phyloP scores from a whole-genome alignment of 345 rosid species.

The Odontarrhena argentea region DNA sequence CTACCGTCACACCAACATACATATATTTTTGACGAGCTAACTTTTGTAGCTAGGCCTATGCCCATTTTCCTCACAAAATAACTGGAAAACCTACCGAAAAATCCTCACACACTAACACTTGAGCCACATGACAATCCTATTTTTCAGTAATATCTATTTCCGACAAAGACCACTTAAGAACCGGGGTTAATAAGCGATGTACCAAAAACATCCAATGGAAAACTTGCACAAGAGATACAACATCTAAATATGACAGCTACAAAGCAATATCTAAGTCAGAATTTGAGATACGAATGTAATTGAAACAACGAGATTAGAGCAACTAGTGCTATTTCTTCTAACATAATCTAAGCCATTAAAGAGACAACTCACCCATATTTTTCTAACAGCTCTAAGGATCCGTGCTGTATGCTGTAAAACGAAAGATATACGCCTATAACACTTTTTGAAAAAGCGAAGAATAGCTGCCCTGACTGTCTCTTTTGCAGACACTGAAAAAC shows the following conservation, averaged over 20 bases:
- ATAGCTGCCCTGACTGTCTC: conserved; percentile 74
- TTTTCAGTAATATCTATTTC: conserved; percentile 3
- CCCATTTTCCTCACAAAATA: conserved; percentile 11
- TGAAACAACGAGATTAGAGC: conserved; percentile 23
- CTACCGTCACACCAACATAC: conserved; percentile 20
- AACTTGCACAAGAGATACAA: conserved; percentile 10
- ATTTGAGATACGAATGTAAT: conserved; percentile 21
- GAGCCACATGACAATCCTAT: conserved; percentile 2
- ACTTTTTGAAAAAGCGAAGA: conserved; percentile 63
- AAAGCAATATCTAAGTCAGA: conserved; percentile 16
- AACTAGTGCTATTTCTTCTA: conserved; percentile 2
- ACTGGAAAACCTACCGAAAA: background rate
- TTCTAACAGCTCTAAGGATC: conserved; percentile 54
- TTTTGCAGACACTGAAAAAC: conserved; percentile 67
- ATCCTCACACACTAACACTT: background rate
- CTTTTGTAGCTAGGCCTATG: conserved; percentile 1
- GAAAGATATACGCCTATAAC: conserved; percentile 71
- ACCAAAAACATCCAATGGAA: conserved; percentile 16
- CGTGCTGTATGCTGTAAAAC: conserved; percentile 58
- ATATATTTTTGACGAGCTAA: conserved; percentile 21
- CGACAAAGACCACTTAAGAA: conserved; percentile 3
- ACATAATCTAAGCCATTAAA: conserved; percentile 1
- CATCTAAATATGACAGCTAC: conserved; percentile 7
- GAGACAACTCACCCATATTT: conserved; percentile 72
- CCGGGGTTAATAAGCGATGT: conserved; percentile 6